Conservation (phyloP, 805 yeast species). For the Zygosaccharomyces rouxii region DNA sequence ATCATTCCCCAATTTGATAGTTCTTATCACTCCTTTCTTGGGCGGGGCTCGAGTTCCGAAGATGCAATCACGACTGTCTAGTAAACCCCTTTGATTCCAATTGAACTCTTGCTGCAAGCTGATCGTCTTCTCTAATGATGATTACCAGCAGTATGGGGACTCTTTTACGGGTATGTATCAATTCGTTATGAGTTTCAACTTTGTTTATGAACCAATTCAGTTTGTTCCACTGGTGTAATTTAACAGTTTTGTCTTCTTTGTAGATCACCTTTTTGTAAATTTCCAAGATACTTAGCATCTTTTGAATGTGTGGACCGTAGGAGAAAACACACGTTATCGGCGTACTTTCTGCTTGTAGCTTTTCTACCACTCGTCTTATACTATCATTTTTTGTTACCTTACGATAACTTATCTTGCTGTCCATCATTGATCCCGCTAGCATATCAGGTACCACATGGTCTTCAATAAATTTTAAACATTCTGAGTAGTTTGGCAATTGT, state of each 20-base stretch:
- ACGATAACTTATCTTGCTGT: constrained; percentile 7
- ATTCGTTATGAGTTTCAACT: constrained; percentile 25
- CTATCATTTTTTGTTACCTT: constrained; percentile 23
- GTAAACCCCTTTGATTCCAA: constrained; percentile 15
- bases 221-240: constrained; percentile 24
- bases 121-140: constrained; percentile 1
- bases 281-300: constrained; percentile 25
- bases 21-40: neutral
- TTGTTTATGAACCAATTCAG: constrained; percentile 19
- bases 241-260: neutral
- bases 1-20: neutral
- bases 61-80: constrained; percentile 10
- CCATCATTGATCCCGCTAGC: constrained; percentile 4
- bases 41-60: constrained; percentile 2
- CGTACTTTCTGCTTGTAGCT: constrained; percentile 6
- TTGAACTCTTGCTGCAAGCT: constrained; percentile 1
- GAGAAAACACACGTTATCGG: constrained; percentile 19
- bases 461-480: constrained; percentile 17
- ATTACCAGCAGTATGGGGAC: constrained; percentile 23
- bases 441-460: constrained; percentile 18
- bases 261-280: constrained; percentile 17
- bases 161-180: constrained; percentile 23
- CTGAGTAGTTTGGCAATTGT: constrained; percentile 12
- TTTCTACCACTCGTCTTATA: constrained; percentile 20
- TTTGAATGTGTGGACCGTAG: constrained; percentile 30